These are phyloP conservation scores for Myochromella boudieri DNA, from an alignment of 768 basidiomycete genomes.

Conservation along the genomic window DNA sequence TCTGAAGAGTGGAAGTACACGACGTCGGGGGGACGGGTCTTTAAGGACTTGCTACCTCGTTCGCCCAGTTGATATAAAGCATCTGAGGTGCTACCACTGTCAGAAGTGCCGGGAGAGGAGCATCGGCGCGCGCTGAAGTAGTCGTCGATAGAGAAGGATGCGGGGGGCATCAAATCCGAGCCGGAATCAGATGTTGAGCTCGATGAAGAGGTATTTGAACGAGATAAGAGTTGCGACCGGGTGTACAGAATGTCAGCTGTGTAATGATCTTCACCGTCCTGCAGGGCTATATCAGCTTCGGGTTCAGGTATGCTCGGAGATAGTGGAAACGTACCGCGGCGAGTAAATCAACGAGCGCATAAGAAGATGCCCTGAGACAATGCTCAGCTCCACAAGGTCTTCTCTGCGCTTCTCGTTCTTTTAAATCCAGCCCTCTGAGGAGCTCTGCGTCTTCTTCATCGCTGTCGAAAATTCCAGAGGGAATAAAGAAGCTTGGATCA, in stretches of 20 bases:
- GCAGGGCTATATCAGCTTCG: neutral
- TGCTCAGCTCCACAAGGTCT: slow-evolving; percentile 2
- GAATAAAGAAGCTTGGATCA: slow-evolving; percentile 2
- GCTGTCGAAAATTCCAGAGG: slow-evolving; percentile 6
- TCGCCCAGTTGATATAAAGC: neutral
- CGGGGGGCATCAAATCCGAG: neutral
- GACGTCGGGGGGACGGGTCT: neutral
- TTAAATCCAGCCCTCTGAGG: neutral
- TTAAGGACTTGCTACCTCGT: neutral
- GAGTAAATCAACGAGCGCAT: neutral
- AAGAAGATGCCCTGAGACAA: slow-evolving; percentile 8
- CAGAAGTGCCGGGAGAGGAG: neutral
- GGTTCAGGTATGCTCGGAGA: neutral
- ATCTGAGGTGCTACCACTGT: neutral
- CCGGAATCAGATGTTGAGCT: neutral
- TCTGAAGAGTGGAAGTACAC: slow-evolving; percentile 7
- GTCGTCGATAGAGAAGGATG: neutral
- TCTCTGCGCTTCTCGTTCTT: neutral
- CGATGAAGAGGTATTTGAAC: neutral
- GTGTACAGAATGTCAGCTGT: neutral
- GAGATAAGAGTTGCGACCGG: neutral
- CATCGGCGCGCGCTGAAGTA: neutral
- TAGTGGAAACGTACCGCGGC: neutral
- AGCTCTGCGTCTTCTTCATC: slow-evolving; percentile 1
- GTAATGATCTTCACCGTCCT: neutral